Conservation (phyloP, 768 basidiomycete genomes). For the Tulasnella sp. region DNA sequence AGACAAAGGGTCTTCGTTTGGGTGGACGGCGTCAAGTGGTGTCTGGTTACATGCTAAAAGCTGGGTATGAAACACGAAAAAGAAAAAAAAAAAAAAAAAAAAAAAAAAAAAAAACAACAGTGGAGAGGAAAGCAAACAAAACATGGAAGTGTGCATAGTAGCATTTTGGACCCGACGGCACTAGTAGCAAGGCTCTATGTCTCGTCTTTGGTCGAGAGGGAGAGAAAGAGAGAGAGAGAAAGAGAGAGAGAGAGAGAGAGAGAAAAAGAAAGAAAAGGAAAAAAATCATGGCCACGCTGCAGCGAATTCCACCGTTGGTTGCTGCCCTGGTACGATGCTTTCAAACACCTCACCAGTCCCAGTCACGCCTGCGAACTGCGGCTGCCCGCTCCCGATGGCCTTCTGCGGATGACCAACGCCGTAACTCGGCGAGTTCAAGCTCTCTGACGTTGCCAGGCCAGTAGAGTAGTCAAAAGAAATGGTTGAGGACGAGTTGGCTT, state of each 20-base stretch:
- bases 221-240: neutral
- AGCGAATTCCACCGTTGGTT: neutral
- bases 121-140: neutral
- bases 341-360: conserved; percentile 12
- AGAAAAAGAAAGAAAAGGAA: too few species aligned
- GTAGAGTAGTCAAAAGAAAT: conserved; percentile 1
- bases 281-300: neutral
- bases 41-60: too few species aligned
- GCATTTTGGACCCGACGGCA: neutral
- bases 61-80: too few species aligned
- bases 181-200: neutral
- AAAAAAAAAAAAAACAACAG: neutral
- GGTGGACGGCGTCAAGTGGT: too few species aligned
- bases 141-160: neutral
- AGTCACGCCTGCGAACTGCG: neutral
- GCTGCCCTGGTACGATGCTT: neutral
- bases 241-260: neutral
- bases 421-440: neutral
- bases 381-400: neutral
- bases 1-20: too few species aligned
- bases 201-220: neutral
- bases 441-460: neutral
- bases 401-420: neutral
- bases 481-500: neutral
- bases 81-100: neutral